Evolutionary conservation across 768 basidiomycete genomes (phyloP).

Genomic region (Pseudohyphozyma bogoriensis): DNA sequence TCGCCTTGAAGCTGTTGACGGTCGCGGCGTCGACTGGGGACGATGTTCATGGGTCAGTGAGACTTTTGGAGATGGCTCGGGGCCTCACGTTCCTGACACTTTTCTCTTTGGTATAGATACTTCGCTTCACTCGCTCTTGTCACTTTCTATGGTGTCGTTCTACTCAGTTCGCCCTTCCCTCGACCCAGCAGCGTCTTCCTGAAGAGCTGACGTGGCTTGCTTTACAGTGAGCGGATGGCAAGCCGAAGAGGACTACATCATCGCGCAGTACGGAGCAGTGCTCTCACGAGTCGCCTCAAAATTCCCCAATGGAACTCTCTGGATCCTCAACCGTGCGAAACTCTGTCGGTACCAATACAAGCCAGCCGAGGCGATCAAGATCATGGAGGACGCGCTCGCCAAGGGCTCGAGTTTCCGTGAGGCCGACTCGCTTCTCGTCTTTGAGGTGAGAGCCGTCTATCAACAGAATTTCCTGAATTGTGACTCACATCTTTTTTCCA

Average conservation of each 20-base stretch:
- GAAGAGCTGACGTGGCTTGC: not conserved
- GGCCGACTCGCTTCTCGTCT: conserved; percentile 24
- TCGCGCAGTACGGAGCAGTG: not conserved
- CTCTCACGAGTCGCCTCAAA: conserved; percentile 4
- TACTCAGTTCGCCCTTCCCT: conserved; percentile 11
- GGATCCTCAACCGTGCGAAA: conserved; percentile 26
- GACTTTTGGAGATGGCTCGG: too few species aligned
- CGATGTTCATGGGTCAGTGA: conserved; percentile 12
- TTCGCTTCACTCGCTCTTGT: conserved; percentile 12
- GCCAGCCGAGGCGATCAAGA: conserved; percentile 8
- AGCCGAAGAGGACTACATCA: conserved; percentile 5
- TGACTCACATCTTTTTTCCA: not conserved
- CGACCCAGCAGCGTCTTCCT: too few species aligned
- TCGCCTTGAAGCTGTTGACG: conserved; percentile 24
- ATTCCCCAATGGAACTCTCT: conserved; percentile 22
- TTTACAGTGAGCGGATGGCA: conserved; percentile 24
- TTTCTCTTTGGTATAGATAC: too few species aligned
- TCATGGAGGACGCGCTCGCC: conserved; percentile 9
- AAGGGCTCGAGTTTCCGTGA: conserved; percentile 15
- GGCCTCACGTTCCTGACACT: too few species aligned
- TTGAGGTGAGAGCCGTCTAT: conserved; percentile 9
- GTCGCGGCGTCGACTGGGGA: conserved; percentile 5
- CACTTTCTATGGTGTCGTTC: conserved; percentile 22
- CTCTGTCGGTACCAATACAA: conserved; percentile 5
- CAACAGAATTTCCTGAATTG: not conserved